A percentile compares a stretch with the other conserved stretches of the same genome.
Evolutionary conservation across 169 alveolate species (phyloP).

Genomic region (Theileria annulata): DNA sequence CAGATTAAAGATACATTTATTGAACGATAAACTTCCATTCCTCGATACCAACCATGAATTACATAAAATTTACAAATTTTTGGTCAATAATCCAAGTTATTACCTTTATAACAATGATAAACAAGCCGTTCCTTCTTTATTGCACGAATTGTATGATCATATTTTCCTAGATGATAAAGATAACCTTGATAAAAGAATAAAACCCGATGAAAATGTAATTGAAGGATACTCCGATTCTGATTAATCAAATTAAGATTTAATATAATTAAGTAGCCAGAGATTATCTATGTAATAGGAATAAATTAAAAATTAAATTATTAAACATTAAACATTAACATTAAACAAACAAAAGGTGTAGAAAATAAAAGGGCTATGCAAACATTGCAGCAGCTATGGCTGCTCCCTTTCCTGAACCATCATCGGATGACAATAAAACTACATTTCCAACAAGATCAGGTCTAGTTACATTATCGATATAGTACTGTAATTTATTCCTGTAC

Average conservation of each 20-base stretch:
- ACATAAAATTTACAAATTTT: constrained; percentile 25
- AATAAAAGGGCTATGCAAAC: constrained; percentile 15
- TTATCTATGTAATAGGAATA: no score
- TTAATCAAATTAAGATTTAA: not conserved
- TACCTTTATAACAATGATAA: not conserved
- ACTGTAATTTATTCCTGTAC: constrained; percentile 74
- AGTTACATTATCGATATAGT: constrained; percentile 67
- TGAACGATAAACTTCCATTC: constrained; percentile 30
- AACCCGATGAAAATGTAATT: not conserved
- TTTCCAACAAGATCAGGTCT: constrained; percentile 74
- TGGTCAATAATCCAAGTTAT: constrained; percentile 16
- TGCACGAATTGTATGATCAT: constrained; percentile 6
- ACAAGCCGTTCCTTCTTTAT: not conserved
- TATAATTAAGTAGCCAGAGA: not conserved
- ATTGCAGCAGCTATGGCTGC: constrained; percentile 88
- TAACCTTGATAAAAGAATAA: not conserved
- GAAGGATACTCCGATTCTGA: constrained; percentile 62
- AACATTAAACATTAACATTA: no score
- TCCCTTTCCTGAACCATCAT: constrained; percentile 88
- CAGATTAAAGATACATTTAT: constrained; percentile 47
- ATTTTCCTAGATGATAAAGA: not conserved
- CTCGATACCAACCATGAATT: constrained; percentile 39
- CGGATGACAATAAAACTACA: constrained; percentile 73
- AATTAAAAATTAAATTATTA: no score
- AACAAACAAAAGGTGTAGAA: not conserved